Evolutionary conservation across 164 flowering plant species (phyloP).

Genomic region (Vitis vinifera): ASM3070453v1 NC_081819.1:13817501-13818000

Average conservation of each 20-base stretch:
- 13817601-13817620: constrained; percentile 59
- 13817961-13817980: constrained; percentile 74
- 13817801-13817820: constrained; percentile 48
- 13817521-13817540: constrained; percentile 66
- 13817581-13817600: constrained; percentile 53
- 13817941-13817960: constrained; percentile 66
- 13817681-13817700: constrained; percentile 72
- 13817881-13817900: constrained; percentile 60
- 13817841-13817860: constrained; percentile 76
- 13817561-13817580: constrained; percentile 67
- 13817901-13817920: constrained; percentile 74
- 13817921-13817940: constrained; percentile 57
- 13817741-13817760: constrained; percentile 78
- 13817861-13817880: constrained; percentile 79
- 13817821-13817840: constrained; percentile 69
- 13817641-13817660: constrained; percentile 71
- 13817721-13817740: constrained; percentile 52
- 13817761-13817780: constrained; percentile 86
- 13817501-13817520: constrained; percentile 60
- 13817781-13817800: constrained; percentile 63
- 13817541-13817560: constrained; percentile 85
- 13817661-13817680: constrained; percentile 80
- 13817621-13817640: constrained; percentile 69
- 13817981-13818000: constrained; percentile 60
- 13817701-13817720: constrained; percentile 67